Evolutionary conservation across 2,329 filamentous ascomycete species (phyloP).

Genomic region (Aurifilum marmelostoma): DNA sequence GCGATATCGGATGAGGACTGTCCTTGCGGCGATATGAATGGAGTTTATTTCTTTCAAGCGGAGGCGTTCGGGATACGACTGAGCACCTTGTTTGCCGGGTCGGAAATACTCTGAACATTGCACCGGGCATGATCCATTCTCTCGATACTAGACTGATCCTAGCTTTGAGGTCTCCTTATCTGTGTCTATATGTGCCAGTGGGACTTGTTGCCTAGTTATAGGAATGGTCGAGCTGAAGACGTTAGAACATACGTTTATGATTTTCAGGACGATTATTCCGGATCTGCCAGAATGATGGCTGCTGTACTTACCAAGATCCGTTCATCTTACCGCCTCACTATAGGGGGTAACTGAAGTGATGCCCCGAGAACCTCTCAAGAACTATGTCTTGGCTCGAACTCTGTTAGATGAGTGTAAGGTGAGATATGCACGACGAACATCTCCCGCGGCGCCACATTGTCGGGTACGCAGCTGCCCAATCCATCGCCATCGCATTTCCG

Average conservation of each 20-base stretch:
- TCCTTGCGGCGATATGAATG: neutral
- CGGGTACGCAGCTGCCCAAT: slow-evolving; percentile 2
- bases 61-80: neutral
- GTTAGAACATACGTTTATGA: neutral
- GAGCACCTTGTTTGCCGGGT: neutral
- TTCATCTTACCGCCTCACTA: neutral
- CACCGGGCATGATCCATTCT: neutral
- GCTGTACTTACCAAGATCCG: no score
- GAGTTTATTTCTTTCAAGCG: neutral
- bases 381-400: neutral
- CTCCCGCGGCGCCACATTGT: neutral
- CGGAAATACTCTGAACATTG: neutral
- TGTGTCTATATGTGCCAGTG: neutral
- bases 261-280: neutral
- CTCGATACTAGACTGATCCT: neutral
- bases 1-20: neutral
- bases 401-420: neutral
- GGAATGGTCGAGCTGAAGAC: neutral
- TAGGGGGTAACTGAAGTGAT: neutral
- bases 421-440: neutral
- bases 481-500: neutral
- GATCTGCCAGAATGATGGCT: neutral
- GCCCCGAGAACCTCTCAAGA: neutral
- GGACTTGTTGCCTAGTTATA: neutral
- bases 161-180: neutral